Conservation (phyloP, 345 rosid species). For the Bruguiera gymnorhiza region DNA sequence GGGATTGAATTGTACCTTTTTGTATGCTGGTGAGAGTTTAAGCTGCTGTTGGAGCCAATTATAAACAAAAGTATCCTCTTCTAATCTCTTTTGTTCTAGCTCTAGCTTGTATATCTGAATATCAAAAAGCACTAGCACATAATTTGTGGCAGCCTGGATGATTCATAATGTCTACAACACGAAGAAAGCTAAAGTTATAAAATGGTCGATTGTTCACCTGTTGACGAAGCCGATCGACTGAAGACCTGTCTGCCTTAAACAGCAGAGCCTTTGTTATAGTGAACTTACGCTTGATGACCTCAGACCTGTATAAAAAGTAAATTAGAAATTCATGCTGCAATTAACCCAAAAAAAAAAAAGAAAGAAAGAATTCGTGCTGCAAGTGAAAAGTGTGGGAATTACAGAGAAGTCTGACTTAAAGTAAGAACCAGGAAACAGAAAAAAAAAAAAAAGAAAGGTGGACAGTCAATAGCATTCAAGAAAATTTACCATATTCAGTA, state of each 20-base stretch:
- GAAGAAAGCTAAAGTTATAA: slow-evolving; percentile 9
- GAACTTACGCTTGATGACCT: slow-evolving; percentile 74
- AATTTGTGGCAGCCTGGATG: slow-evolving; percentile 7
- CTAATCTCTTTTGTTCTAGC: slow-evolving; percentile 77
- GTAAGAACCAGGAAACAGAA: too few relatives aligned
- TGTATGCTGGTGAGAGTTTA: slow-evolving; percentile 85
- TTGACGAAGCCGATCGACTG: slow-evolving; percentile 73
- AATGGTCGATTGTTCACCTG: slow-evolving; percentile 50
- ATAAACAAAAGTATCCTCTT: slow-evolving; percentile 82
- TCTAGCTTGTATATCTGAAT: slow-evolving; percentile 75
- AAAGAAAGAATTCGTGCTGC: too few relatives aligned
- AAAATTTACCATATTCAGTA: too few relatives aligned
- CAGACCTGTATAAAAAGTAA: slow-evolving; percentile 41
- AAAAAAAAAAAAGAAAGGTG: too few relatives aligned
- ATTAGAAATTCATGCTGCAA: not conserved
- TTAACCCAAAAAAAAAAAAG: too few relatives aligned
- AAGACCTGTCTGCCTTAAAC: slow-evolving; percentile 79
- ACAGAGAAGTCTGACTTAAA: not conserved
- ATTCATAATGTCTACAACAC: slow-evolving; percentile 1
- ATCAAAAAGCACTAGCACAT: slow-evolving; percentile 14
- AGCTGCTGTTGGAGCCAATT: slow-evolving; percentile 94
- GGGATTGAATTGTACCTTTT: slow-evolving; percentile 47
- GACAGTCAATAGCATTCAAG: too few relatives aligned
- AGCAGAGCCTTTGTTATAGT: slow-evolving; percentile 77
- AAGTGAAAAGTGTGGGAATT: not conserved